Percentiles rank a stretch among this genome's conserved stretches.
phyloP scores from a whole-genome alignment of 164 flowering plant species.

The Houttuynia cordata region DNA sequence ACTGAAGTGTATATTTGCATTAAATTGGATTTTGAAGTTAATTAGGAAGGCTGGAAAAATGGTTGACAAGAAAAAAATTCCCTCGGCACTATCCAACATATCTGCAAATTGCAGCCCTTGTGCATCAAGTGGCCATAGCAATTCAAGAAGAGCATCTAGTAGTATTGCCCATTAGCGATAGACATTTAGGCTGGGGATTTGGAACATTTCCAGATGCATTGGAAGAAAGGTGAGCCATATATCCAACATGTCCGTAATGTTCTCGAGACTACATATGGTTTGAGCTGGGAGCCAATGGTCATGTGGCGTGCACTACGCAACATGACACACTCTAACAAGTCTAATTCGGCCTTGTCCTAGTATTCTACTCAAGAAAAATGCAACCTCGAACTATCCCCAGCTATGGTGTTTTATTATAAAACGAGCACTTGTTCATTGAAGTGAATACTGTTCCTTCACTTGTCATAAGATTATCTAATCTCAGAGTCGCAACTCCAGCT shows the following conservation, averaged over 20 bases:
- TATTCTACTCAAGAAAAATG: too few species aligned
- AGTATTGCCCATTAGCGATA: constrained; percentile 57
- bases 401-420: too few species aligned
- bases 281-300: constrained; percentile 99
- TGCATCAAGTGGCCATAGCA: constrained; percentile 6
- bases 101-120: constrained; percentile 26
- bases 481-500: too few species aligned
- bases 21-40: constrained; percentile 24
- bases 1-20: constrained; percentile 5
- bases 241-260: constrained; percentile 68
- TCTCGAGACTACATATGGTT: constrained; percentile 48
- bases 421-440: too few species aligned
- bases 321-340: constrained; percentile 11
- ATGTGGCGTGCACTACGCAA: constrained; percentile 94
- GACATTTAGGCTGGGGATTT: constrained; percentile 35
- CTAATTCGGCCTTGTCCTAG: constrained; percentile 3
- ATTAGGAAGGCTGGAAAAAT: constrained; percentile 38
- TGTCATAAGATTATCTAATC: too few species aligned
- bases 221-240: constrained; percentile 80
- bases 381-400: too few species aligned
- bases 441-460: too few species aligned
- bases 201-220: constrained; percentile 76
- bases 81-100: constrained; percentile 7
- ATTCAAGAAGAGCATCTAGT: constrained; percentile 40
- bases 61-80: not conserved